Evolutionary conservation across 371 early-diverging fungal genomes (phyloP), one percentile per base, ranked within the genome.

Genomic region (Syncephalastrum monosporum): DNA sequence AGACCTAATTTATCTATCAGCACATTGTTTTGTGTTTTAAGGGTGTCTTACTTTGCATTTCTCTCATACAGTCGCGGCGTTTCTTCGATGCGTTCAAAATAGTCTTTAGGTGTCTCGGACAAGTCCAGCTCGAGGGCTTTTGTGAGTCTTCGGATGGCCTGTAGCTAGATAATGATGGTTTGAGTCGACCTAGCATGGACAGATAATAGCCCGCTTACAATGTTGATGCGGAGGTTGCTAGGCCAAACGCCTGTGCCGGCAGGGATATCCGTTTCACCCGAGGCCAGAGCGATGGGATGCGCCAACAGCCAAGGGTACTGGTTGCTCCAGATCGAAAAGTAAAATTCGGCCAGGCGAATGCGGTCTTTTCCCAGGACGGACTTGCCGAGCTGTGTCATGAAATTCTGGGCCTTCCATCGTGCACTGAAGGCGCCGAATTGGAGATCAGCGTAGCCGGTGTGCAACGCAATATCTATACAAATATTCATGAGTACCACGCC

Each of bases 291-390:
- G 15, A 57, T 45, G 16, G 81, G 79, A 52, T 81, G 81, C 47
- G 75, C 69, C 8, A 86, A 60, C 38, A 83, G 68, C 69, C 82
- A 86, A 13, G 87, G 87, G 52, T 83, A 86, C 47, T 85, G 85
- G 50, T 86, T 86, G 29, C 77, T 82, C 85, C 85, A 86, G 21
- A 86, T 71, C 16, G 83, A 71, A 60, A 86, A 86, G 57, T 82
- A 86, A 59, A 74, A 72, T 43, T 86, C 87, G 23, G 81, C 77
- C 51, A 77, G 64, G 21, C 72, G 69, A 21, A 83, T 61, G 23
- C 74, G 71, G 16, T 82, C 80, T 59, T 81, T 83, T 1, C 60
- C 67, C 13, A 85, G 49, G 0, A 77, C 75, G 8, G 71, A 74
- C 55, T 78, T 81, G 33, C 84, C 87, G 8, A 82, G 61, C 50